Percentiles rank a stretch among this genome's conserved stretches.
Evolutionary conservation across 805 yeast genomes (phyloP).

Genomic region (Ogataea methanolica): DNA sequence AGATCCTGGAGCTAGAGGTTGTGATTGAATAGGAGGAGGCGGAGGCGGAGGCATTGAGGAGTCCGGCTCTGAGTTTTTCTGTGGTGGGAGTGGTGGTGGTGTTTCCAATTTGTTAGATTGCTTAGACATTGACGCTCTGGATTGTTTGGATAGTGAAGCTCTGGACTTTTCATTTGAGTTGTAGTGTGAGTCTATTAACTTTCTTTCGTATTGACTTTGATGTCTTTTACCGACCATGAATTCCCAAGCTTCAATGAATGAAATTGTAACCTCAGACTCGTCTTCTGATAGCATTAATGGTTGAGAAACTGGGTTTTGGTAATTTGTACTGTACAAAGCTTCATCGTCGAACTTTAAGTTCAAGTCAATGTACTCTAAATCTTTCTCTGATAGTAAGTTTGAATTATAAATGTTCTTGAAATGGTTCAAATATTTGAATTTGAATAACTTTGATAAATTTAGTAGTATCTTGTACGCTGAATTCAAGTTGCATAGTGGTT

Average conservation of each 20-base stretch:
- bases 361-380: conserved; percentile 26
- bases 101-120: neutral
- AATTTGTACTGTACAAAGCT: conserved; percentile 4
- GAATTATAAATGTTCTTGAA: conserved; percentile 28
- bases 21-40: conserved; percentile 1
- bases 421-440: conserved; percentile 16
- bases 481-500: conserved; percentile 27
- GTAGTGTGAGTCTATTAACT: conserved; percentile 33
- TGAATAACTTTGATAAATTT: conserved; percentile 20
- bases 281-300: neutral
- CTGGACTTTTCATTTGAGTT: conserved; percentile 14
- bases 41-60: neutral
- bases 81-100: neutral
- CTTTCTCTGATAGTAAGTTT: conserved; percentile 33
- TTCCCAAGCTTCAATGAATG: conserved; percentile 36
- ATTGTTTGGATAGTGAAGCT: conserved; percentile 1
- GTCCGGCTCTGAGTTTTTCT: neutral
- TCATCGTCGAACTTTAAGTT: conserved; percentile 31
- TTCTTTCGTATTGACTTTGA: conserved; percentile 49
- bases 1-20: neutral
- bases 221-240: conserved; percentile 40
- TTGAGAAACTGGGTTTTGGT: neutral
- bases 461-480: conserved; percentile 21
- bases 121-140: neutral
- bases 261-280: neutral